Evolutionary conservation across 2,329 filamentous ascomycete genomes (phyloP).

Genomic region (Samsoniella hepiali): DNA sequence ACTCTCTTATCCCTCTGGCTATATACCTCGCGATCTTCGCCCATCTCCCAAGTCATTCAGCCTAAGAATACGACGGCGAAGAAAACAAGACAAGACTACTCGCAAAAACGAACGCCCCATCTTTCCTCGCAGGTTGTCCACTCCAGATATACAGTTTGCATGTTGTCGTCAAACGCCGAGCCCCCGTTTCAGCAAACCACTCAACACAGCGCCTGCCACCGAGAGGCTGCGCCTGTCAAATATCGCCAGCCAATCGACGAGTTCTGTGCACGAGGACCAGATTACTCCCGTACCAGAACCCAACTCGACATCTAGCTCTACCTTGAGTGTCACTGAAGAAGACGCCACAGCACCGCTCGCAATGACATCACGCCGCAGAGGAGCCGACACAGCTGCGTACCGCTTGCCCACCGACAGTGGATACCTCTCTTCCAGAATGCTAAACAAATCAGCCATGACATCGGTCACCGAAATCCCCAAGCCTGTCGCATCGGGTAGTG

Average conservation of each 20-base stretch:
- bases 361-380: slow-evolving; percentile 12
- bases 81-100: not conserved
- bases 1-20: slow-evolving; percentile 40
- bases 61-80: not conserved
- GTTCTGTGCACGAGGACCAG: not conserved
- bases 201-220: not conserved
- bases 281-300: not conserved
- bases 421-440: slow-evolving; percentile 35
- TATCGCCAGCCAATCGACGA: not conserved
- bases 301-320: not conserved
- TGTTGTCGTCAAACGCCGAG: not conserved
- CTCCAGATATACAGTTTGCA: not conserved
- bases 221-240: not conserved
- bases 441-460: slow-evolving; percentile 47
- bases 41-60: slow-evolving; percentile 33
- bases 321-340: not conserved
- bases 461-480: slow-evolving; percentile 61
- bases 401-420: slow-evolving; percentile 3
- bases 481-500: slow-evolving; percentile 75
- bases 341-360: not conserved
- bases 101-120: not conserved
- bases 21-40: slow-evolving; percentile 45
- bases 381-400: slow-evolving; percentile 1
- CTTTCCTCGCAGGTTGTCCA: not conserved
- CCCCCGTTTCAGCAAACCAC: not conserved